These are phyloP conservation scores for Nakazawaea ernobii DNA, from an alignment of 805 yeast genomes.

Conservation along the genomic window DNA sequence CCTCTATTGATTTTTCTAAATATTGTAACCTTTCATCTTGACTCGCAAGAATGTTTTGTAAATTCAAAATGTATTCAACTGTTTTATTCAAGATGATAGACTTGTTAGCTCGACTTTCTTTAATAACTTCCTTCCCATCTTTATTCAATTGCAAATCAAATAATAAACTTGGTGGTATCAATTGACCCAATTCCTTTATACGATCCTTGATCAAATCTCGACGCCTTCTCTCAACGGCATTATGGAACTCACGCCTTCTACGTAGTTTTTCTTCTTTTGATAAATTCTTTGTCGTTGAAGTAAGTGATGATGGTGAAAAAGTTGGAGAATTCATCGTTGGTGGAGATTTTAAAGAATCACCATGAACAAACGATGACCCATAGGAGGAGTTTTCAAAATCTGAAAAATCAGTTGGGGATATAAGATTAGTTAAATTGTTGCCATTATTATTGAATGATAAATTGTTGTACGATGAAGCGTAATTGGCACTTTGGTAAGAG, in stretches of 20 bases:
- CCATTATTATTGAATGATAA: constrained; percentile 15
- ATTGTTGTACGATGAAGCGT: constrained; percentile 8
- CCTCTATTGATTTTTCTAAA: constrained; percentile 30
- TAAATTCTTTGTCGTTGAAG: constrained; percentile 28
- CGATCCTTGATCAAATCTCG: constrained; percentile 87
- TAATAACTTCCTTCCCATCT: constrained; percentile 28
- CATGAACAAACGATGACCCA: constrained; percentile 22
- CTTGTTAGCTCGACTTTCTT: constrained; percentile 77
- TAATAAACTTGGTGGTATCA: constrained; percentile 74
- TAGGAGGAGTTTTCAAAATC: constrained; percentile 28
- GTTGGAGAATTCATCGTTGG: constrained; percentile 27
- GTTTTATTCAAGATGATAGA: constrained; percentile 70
- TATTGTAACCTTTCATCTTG: constrained; percentile 46
- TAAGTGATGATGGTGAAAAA: constrained; percentile 26
- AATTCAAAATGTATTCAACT: constrained; percentile 71
- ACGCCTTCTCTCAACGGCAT: constrained; percentile 89
- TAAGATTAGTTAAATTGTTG: constrained; percentile 23
- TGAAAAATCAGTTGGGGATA: constrained; percentile 27
- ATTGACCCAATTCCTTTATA: constrained; percentile 73
- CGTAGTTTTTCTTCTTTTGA: constrained; percentile 66
- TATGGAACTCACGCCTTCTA: constrained; percentile 83
- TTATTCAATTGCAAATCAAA: constrained; percentile 26
- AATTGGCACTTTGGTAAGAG: constrained; percentile 4
- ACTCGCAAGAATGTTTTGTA: constrained; percentile 51
- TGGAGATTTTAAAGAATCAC: constrained; percentile 23